Evolutionary conservation across 2,329 filamentous ascomycete species (phyloP).

Genomic region (Xenosphaeropsis pyriputrescens): DNA sequence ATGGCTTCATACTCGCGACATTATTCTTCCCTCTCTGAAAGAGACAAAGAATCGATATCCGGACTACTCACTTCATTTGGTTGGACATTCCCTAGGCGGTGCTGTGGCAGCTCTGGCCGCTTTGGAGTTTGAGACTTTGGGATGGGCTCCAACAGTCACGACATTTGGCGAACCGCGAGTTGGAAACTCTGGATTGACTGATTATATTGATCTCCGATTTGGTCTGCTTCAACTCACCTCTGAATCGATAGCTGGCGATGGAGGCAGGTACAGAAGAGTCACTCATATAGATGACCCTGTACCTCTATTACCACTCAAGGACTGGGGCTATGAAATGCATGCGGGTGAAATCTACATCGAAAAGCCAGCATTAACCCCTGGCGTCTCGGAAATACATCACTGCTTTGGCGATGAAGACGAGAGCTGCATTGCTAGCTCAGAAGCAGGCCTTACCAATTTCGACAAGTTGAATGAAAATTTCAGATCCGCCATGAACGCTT

Average conservation of each 20-base stretch:
- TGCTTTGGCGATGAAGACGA: constrained; percentile 62
- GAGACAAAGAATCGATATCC: constrained; percentile 46
- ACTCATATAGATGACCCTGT: constrained; percentile 83
- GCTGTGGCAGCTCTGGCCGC: constrained; percentile 80
- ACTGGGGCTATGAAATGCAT: constrained; percentile 83
- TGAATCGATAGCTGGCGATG: background rate
- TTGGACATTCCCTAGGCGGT: constrained; percentile 82
- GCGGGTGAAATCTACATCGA: constrained; percentile 78
- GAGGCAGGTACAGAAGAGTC: constrained; percentile 51
- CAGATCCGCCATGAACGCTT: too few relatives aligned
- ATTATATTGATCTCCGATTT: constrained; percentile 40
- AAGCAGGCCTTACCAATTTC: background rate
- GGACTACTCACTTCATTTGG: constrained; percentile 58
- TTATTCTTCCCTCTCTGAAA: constrained; percentile 54
- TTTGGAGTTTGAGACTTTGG: constrained; percentile 62
- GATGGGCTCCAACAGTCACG: constrained; percentile 63
- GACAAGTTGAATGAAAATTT: too few relatives aligned
- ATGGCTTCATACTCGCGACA: constrained; percentile 60
- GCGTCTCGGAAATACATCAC: constrained; percentile 48
- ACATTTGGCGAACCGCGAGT: constrained; percentile 82
- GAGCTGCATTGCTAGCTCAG: constrained; percentile 48
- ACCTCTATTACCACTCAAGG: constrained; percentile 67
- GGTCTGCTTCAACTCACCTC: constrained; percentile 2
- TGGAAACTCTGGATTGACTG: constrained; percentile 40
- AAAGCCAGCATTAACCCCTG: constrained; percentile 54